phyloP scores from a whole-genome alignment of 2,329 filamentous ascomycete species.

The Phyllosticta capitalensis region DNA sequence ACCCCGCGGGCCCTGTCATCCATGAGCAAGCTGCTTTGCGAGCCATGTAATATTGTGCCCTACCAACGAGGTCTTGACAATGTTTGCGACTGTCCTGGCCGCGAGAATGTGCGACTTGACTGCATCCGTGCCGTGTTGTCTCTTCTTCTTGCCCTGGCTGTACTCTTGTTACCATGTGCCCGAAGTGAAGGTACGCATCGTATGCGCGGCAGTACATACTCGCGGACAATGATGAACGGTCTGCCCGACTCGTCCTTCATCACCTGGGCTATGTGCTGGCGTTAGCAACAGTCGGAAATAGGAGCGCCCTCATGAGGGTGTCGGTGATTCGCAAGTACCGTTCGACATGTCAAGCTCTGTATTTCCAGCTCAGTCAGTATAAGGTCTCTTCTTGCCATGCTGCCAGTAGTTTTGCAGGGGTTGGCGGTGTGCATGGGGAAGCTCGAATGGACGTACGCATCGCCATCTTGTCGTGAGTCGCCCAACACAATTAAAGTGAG shows the following conservation, averaged over 20 bases:
- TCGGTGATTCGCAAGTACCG: constrained; percentile 47
- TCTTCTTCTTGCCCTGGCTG: constrained; percentile 95
- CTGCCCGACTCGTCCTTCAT: constrained; percentile 96
- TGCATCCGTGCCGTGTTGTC: constrained; percentile 90
- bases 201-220: constrained; percentile 50
- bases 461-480: constrained; percentile 20
- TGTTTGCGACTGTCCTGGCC: constrained; percentile 89
- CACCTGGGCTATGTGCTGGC: constrained; percentile 48
- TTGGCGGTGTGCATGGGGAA: constrained; percentile 8
- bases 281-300: constrained; percentile 10
- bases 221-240: constrained; percentile 96
- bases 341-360: constrained; percentile 75
- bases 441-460: constrained; percentile 28
- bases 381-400: neutral
- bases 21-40: constrained; percentile 12
- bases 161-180: constrained; percentile 20
- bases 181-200: constrained; percentile 8
- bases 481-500: neutral
- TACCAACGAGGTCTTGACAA: constrained; percentile 90
- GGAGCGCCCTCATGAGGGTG: neutral
- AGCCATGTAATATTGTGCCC: constrained; percentile 12
- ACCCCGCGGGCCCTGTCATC: constrained; percentile 65
- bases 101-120: constrained; percentile 98
- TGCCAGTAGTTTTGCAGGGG: constrained; percentile 4
- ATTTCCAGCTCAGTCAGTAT: constrained; percentile 20